phyloP scores from a whole-genome alignment of 139 green algal genomes.

The Gonium pectorale region DNA sequence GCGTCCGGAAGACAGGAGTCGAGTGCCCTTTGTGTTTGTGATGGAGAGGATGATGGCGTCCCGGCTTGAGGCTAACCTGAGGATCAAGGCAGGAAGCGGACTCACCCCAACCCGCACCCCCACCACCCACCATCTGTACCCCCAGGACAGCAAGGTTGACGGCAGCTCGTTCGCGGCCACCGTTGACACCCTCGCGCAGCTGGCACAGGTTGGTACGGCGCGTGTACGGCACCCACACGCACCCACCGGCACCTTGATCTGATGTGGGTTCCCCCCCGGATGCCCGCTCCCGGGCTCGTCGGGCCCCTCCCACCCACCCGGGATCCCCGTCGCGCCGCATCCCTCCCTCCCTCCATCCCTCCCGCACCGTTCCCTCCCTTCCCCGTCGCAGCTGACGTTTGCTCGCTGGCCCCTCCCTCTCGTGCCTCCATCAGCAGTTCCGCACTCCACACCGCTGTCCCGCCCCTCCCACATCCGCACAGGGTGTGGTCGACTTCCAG shows the following conservation, averaged over 20 bases:
- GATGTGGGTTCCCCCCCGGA: not conserved
- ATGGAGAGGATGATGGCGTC: too few relatives aligned
- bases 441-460: not conserved
- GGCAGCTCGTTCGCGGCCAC: slow-evolving; percentile 23
- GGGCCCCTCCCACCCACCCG: too few relatives aligned
- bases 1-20: too few relatives aligned
- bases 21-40: too few relatives aligned
- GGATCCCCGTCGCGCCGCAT: too few relatives aligned
- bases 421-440: not conserved
- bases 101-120: too few relatives aligned
- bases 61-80: too few relatives aligned
- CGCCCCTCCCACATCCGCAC: not conserved
- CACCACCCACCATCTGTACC: not conserved
- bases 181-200: slow-evolving; percentile 21
- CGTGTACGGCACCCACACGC: not conserved
- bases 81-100: too few relatives aligned
- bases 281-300: too few relatives aligned
- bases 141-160: slow-evolving; percentile 33
- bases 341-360: too few relatives aligned
- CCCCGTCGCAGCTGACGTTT: too few relatives aligned
- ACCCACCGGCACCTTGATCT: not conserved
- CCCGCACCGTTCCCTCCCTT: too few relatives aligned
- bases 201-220: slow-evolving; percentile 27
- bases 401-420: not conserved
- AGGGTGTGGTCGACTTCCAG: slow-evolving; percentile 22